These are phyloP conservation scores for Entomortierella chlamydospora DNA, from an alignment of 192 early-diverging fungal genomes.

Conservation along the genomic window DNA sequence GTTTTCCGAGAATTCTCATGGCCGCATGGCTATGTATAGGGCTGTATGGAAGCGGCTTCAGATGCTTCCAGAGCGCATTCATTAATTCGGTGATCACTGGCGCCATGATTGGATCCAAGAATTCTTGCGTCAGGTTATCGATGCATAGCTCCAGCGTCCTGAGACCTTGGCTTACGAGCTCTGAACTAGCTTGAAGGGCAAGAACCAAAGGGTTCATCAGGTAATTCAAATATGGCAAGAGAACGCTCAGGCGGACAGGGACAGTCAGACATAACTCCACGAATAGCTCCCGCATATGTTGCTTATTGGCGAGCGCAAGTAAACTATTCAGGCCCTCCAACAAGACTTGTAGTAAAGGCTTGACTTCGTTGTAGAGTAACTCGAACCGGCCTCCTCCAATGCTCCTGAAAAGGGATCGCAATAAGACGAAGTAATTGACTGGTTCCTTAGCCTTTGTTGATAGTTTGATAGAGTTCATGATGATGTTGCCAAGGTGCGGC, in stretches of 20 bases:
- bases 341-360: slow-evolving; percentile 91
- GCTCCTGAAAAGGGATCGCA: slow-evolving; percentile 92
- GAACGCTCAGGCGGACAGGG: slow-evolving; percentile 92
- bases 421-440: slow-evolving; percentile 91
- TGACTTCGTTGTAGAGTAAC: slow-evolving; percentile 93
- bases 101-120: slow-evolving; percentile 94
- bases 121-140: slow-evolving; percentile 97
- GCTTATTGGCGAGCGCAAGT: slow-evolving; percentile 80
- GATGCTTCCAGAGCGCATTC: slow-evolving; percentile 92
- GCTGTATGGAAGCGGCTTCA: slow-evolving; percentile 89
- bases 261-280: slow-evolving; percentile 97
- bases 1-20: slow-evolving; percentile 94
- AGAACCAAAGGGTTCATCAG: slow-evolving; percentile 97
- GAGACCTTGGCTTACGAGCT: slow-evolving; percentile 95
- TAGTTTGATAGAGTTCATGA: slow-evolving; percentile 87
- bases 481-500: slow-evolving; percentile 92
- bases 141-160: slow-evolving; percentile 97
- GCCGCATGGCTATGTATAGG: slow-evolving; percentile 85
- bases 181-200: slow-evolving; percentile 90
- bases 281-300: slow-evolving; percentile 94
- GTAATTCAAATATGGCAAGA: slow-evolving; percentile 92
- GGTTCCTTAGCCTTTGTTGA: slow-evolving; percentile 87
- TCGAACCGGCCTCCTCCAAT: slow-evolving; percentile 98
- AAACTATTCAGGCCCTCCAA: slow-evolving; percentile 92
- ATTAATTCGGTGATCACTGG: slow-evolving; percentile 96